A percentile compares a stretch with the other conserved stretches of the same genome.
Evolutionary conservation across 441 rosid species (phyloP).

Genomic region (Pelargonium fulgidum): DNA sequence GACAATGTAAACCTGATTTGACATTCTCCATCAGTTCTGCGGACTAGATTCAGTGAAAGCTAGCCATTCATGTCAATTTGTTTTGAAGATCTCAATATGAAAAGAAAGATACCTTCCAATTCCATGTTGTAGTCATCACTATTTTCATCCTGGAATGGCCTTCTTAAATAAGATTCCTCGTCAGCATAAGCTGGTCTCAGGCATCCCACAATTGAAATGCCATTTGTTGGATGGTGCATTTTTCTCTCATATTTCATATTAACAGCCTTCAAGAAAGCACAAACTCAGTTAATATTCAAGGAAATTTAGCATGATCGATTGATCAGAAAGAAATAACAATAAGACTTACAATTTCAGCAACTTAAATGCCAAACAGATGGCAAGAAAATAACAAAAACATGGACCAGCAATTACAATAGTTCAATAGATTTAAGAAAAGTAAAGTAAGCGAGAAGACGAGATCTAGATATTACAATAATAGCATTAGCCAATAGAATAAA

Average conservation of each 20-base stretch:
- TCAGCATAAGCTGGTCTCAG: conserved; percentile 71
- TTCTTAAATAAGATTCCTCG: conserved; percentile 67
- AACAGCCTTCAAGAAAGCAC: conserved; percentile 43
- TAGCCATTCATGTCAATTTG: background rate
- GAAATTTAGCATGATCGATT: conserved; percentile 1
- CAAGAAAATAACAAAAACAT: background rate
- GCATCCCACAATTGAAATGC: conserved; percentile 71
- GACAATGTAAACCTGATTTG: conserved; percentile 2
- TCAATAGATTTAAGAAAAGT: background rate
- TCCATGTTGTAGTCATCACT: conserved; percentile 45
- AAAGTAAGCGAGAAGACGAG: background rate
- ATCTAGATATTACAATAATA: background rate
- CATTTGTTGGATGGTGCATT: conserved; percentile 80
- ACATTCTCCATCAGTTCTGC: conserved; percentile 4
- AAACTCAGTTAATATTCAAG: conserved; percentile 18
- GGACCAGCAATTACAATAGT: background rate
- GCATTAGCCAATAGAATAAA: background rate
- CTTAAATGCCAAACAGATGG: background rate
- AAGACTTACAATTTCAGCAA: background rate
- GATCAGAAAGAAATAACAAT: background rate
- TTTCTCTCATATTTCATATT: conserved; percentile 42
- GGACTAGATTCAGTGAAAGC: conserved; percentile 10
- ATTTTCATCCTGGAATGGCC: conserved; percentile 52
- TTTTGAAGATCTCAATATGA: background rate
- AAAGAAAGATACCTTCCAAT: conserved; percentile 44